Base-by-base conservation (phyloP, 148 eudicot species). In the Vaccinium myrtillus region DNA sequence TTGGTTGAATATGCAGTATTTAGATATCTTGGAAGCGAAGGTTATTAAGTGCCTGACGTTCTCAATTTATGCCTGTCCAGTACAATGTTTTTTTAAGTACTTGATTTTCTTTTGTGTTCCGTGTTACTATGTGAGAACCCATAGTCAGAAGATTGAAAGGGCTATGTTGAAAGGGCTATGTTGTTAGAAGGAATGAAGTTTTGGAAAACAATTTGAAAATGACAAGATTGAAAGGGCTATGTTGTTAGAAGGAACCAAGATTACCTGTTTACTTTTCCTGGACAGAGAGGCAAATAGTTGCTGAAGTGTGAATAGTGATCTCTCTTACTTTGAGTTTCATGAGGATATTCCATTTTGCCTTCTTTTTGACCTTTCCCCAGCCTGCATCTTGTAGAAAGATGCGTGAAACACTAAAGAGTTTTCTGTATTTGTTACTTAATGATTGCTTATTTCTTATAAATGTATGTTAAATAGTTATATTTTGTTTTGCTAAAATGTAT, bases 321-420 rank as follows among this genome's bases (percentile, higher is more conserved):
- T 14, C 25, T 46, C 49, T 16, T 56, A 30, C 11, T 18, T 18
- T 48, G 48, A 21, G 65, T 78, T 53, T 30, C 2, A 3, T 56
- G 23, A 11, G 10, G 16, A n/a, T 56, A 27, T 79, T 56, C 48
- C 18, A n/a, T 32, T 79, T 79, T 55, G 18, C 39, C 53, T 30
- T 56, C 21, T 32, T 0, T 79, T 79, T 78, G 10, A 2, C 49
- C 19, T 77, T 78, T 30, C 16, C 19, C 32, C 16, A 18, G 59
- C 63, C 27, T 25, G n/a, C 58, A 15, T 21, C 61, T 78, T 78
- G 48, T 53, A 78, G 61, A 46, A 78, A 76, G 79, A 49, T 76
- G 23, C 14, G 2, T 0, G 16, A 14, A 76, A 13, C 61, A 5
- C 61, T 78, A 25, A 18, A 53, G 67, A 50, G 13, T 49, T 79